Evolutionary conservation across 768 basidiomycete genomes (phyloP).

Genomic region (Multifurca ochricompacta): DNA sequence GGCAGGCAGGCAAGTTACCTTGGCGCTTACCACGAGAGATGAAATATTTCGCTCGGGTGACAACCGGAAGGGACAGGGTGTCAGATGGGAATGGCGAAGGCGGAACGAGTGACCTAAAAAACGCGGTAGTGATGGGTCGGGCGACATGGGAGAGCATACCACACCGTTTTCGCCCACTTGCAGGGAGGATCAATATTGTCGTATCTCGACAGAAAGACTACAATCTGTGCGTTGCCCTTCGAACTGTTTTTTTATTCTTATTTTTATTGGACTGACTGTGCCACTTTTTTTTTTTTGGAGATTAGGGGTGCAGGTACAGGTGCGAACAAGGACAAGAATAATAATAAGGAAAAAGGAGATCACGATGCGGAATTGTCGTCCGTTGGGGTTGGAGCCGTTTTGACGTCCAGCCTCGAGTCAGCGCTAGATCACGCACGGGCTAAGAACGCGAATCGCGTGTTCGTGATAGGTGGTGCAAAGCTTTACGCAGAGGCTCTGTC

Average conservation of each 20-base stretch:
- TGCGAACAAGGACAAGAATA: not conserved
- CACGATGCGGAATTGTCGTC: not conserved
- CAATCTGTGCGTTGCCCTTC: constrained; percentile 44
- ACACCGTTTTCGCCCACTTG: constrained; percentile 69
- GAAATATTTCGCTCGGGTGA: constrained; percentile 85
- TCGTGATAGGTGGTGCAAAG: constrained; percentile 90
- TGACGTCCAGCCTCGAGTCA: constrained; percentile 37
- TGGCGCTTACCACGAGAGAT: constrained; percentile 88
- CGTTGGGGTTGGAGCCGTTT: constrained; percentile 27
- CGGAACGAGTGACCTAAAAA: constrained; percentile 32
- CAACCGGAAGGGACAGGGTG: constrained; percentile 48
- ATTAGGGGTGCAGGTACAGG: not conserved
- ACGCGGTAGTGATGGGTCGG: constrained; percentile 90
- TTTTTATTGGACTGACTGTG: constrained; percentile 10
- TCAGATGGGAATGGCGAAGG: not conserved
- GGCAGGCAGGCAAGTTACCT: constrained; percentile 64
- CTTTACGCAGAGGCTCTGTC: constrained; percentile 66
- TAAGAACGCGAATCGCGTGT: constrained; percentile 40
- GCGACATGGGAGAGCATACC: constrained; percentile 99
- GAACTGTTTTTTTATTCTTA: not conserved
- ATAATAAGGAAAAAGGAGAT: not conserved
- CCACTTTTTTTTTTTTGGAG: no score
- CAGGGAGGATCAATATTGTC: constrained; percentile 69
- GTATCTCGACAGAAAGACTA: constrained; percentile 55
- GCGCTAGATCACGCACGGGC: constrained; percentile 24